phyloP scores from a whole-genome alignment of 2,329 filamentous ascomycete species.

The Colletotrichum cuscutae region DNA sequence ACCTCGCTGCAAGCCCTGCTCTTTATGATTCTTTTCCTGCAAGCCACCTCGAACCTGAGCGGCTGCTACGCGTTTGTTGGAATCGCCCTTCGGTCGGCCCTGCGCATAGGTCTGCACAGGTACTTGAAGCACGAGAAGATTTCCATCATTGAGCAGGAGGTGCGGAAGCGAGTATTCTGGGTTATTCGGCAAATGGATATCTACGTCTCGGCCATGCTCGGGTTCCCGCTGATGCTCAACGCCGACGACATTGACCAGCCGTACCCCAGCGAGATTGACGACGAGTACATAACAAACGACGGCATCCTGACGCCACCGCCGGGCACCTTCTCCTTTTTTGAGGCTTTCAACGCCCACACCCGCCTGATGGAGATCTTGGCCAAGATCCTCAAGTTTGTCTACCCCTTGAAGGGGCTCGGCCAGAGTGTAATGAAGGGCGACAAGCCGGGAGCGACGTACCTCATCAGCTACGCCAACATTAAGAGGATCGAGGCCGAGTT shows the following conservation, averaged over 20 bases:
- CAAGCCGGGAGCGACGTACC: conserved; percentile 62
- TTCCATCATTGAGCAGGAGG: conserved; percentile 71
- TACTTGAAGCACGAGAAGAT: conserved; percentile 73
- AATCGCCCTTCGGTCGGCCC: conserved; percentile 78
- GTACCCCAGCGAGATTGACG: conserved; percentile 72
- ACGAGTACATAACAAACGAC: conserved; percentile 72
- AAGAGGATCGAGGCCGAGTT: conserved; percentile 73
- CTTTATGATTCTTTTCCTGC: conserved; percentile 84
- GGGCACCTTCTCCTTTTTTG: conserved; percentile 67
- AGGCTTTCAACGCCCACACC: conserved; percentile 74
- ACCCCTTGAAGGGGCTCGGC: conserved; percentile 69
- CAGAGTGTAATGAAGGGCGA: conserved; percentile 55
- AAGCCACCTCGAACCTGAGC: conserved; percentile 81
- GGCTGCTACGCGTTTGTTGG: conserved; percentile 85
- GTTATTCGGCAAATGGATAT: conserved; percentile 77
- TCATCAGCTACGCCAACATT: conserved; percentile 71
- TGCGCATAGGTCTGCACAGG: conserved; percentile 82
- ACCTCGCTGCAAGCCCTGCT: conserved; percentile 79
- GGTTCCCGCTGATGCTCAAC: conserved; percentile 72
- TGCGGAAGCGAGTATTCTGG: conserved; percentile 73
- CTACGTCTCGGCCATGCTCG: conserved; percentile 74
- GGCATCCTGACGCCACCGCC: conserved; percentile 65
- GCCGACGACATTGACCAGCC: conserved; percentile 75
- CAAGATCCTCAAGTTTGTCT: conserved; percentile 73
- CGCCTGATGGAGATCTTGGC: conserved; percentile 71